Base-by-base conservation (phyloP, 345 rosid genomes). In the Syzygium oleosum region DNA sequence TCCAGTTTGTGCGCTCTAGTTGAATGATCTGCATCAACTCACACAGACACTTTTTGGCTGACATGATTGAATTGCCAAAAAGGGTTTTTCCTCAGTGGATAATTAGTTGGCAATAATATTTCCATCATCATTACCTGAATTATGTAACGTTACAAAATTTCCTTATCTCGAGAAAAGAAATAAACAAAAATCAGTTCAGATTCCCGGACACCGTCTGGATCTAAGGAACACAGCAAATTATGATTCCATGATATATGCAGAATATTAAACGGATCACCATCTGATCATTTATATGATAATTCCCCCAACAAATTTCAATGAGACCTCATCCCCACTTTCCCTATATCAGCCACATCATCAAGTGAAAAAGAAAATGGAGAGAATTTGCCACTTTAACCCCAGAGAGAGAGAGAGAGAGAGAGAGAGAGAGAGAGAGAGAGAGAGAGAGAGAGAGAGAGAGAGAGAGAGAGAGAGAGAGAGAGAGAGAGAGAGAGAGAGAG, bases 41-140 rank as follows among this genome's bases (percentile, higher is more conserved):
- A 83, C 31, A 46, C 63, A 84, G 77, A 63, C 53, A 92, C 94
- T 92, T 94, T 94, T 91, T 93, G 90, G 86, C 91, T 89, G 96
- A 92, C 93, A 91, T 93, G 94, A 93, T 92, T 91, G 94, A 90
- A 87, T 89, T 89, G 87, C 89, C 88, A 89, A 93, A 90, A 90
- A 84, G 86, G 86, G 52, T 38, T 23, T 83, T 88, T 87, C 90
- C 91, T 86, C 88, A 90, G 96, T 94, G 96, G 95, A 92, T 92
- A 91, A 90, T 93, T 92, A 91, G 95, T 87, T 93, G 96, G 92
- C 95, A 94, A 94, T 93, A 86, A 92, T 93, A 92, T 92, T 90
- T 87, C 52, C 85, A 91, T 92, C 91, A 94, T 94, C 91, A 93
- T 90, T 25, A 61, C 29, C 85, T 84, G 53, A 84, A 85, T 22